Evolutionary conservation across 1,284 basidiomycete genomes (phyloP), one percentile per base, ranked within the genome.

Genomic region (Rhodotorula sp.): DNA sequence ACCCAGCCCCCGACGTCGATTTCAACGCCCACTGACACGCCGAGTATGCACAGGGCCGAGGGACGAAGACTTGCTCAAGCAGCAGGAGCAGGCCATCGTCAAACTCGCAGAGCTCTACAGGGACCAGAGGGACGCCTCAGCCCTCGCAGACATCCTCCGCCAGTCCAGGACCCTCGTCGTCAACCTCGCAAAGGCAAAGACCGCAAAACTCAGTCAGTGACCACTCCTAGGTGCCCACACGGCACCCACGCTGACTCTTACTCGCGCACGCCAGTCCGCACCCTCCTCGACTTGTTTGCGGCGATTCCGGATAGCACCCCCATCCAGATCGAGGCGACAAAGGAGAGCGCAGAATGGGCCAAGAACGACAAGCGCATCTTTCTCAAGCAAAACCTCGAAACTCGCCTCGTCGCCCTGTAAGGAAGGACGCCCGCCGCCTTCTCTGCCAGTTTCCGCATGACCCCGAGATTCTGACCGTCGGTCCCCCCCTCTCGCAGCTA

Each of bases 281-380:
- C 93, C 6, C 85, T 98, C 52, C 91, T 98, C 78, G 91, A 92
- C 81, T 91, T 89, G 84, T 97, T 98, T 83, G 85, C 84, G 47
- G 79, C 85, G 38, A 93, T 95, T 69, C 88, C 92, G 0, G 83
- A 89, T 78, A 90, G 66, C 21, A 67, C 61, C 16, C 84, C 87
- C 47, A 85, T 87, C n/a, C 95, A 97, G 79, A 95, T 94, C 68
- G 84, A 87, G 48, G 92, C 95, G 6, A 87, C 95, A 10, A 86
- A 86, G 67, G 93, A 97, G 76, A 97, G 95, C 77, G 93, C 97
- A 60, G 88, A 88, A 47, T 99, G 95, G 95, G 94, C 95, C 0
- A 89, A 90, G 78, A 82, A 84, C 14, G 93, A 98, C 83, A 95
- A 95, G 82, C 88, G 95, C 56, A 92, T 98, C 78, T 99, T 99